Conservation (phyloP, 306 rosid species). For the Casuarina equisetifolia region DNA sequence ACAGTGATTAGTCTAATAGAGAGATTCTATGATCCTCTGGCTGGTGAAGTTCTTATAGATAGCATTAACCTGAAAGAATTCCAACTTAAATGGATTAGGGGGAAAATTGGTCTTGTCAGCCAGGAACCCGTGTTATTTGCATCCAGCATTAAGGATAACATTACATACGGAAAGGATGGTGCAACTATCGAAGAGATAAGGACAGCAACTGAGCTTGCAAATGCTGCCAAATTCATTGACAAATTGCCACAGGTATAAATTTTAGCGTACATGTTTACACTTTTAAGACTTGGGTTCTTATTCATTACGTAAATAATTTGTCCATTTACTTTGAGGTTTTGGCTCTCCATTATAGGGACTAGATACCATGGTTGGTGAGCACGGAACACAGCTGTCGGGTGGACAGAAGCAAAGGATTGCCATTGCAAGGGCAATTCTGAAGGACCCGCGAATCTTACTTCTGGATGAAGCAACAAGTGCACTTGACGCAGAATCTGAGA, state of each 20-base stretch:
- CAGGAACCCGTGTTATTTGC: slow-evolving; percentile 88
- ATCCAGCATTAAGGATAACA: slow-evolving; percentile 80
- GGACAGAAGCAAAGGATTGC: slow-evolving; percentile 93
- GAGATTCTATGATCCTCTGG: slow-evolving; percentile 81
- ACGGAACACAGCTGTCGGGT: slow-evolving; percentile 87
- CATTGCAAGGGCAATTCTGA: slow-evolving; percentile 85
- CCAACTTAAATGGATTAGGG: slow-evolving; percentile 84
- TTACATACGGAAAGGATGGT: slow-evolving; percentile 85
- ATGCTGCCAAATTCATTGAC: slow-evolving; percentile 87
- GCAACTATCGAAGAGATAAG: slow-evolving; percentile 77
- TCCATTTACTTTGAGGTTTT: background rate
- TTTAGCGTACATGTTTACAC: background rate
- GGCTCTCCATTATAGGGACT: slow-evolving; percentile 50
- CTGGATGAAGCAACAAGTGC: slow-evolving; percentile 96
- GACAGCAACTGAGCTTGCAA: slow-evolving; percentile 76
- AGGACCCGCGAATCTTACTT: slow-evolving; percentile 77
- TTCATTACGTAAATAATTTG: slow-evolving; percentile 9
- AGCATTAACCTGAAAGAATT: slow-evolving; percentile 70
- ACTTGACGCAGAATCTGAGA: slow-evolving; percentile 90
- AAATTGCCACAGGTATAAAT: slow-evolving; percentile 72
- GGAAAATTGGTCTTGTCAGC: slow-evolving; percentile 90
- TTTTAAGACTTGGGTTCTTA: background rate
- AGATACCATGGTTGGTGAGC: slow-evolving; percentile 89
- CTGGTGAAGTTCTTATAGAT: slow-evolving; percentile 77
- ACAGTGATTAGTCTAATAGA: slow-evolving; percentile 80